These are phyloP conservation scores for Nasturtium officinale DNA, from an alignment of 345 rosid species.

Conservation along the genomic window DNA sequence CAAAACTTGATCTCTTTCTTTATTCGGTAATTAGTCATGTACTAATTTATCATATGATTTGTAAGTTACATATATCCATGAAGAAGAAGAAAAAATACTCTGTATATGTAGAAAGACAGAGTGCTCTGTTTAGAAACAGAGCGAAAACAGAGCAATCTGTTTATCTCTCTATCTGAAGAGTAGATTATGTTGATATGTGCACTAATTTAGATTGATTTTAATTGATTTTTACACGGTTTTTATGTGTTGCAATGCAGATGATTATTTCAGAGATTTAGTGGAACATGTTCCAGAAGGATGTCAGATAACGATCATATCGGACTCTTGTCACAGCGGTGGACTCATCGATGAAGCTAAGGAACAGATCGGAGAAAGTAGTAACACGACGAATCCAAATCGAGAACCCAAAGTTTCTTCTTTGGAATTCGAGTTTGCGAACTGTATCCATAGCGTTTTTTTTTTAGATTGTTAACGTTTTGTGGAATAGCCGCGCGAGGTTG, in stretches of 20 bases:
- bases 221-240: background rate
- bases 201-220: too few relatives aligned
- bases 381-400: background rate
- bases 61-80: background rate
- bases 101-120: constrained; percentile 2
- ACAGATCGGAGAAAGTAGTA: constrained; percentile 41
- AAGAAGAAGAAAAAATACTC: background rate
- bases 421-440: constrained; percentile 47
- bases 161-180: background rate
- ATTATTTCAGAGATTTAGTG: constrained; percentile 37
- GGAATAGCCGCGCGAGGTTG: constrained; percentile 46
- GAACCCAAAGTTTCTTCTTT: constrained; percentile 30
- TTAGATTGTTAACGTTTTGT: constrained; percentile 57
- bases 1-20: background rate
- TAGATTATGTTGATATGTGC: too few relatives aligned
- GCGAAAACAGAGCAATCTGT: constrained; percentile 1
- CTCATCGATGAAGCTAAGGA: constrained; percentile 42
- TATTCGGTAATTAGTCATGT: background rate
- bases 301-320: constrained; percentile 31
- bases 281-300: constrained; percentile 38
- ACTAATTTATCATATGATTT: background rate
- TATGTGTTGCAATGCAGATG: constrained; percentile 28
- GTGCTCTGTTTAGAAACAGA: background rate
- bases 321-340: constrained; percentile 43
- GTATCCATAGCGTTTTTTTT: constrained; percentile 54